Base-by-base conservation (phyloP, 257 asterid genomes). In the Solanum okadae region DNA sequence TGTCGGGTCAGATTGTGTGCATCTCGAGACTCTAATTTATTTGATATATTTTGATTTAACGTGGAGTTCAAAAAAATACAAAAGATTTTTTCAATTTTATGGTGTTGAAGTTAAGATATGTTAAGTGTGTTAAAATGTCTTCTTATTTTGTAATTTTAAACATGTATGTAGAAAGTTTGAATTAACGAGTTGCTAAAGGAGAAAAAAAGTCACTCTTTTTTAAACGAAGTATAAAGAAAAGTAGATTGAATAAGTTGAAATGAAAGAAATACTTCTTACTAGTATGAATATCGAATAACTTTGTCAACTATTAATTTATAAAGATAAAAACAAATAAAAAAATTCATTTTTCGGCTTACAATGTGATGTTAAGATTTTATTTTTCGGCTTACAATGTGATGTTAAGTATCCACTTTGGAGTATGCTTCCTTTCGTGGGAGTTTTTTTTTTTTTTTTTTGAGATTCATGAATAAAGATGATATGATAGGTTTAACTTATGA, bases 1-100 rank as follows among this genome's bases (percentile, higher is more conserved):
- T 0, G 0, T 67, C 20, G 34, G 1, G 5, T 6, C 10, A 27
- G 5, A 2, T 27, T 27, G 76, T 0, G 20, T 13, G 22, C 3
- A n/a, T 1, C 18, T 65, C 16, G 3, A 52, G 0, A 49, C 1
- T 15, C 0, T 52, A 52, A 5, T 0, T 52, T 52, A 0, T 46
- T 46, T 46, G 20, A 46, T 0, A 14, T 46, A 46, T 46, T 46
- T 46, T 0, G 1, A 46, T 46, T 46, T 46, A 46, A 46, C 2
- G 5, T 46, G 6, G 6, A 9, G 44, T 40, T 40, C 0, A 1
- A 40, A 40, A 40, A 40, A 40, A 40, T 40, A 40, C 12, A 40
- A 40, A 40, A 40, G 46, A 10, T 10, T 10, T 40, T 10, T 42
- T 3, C 1, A 11, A 49, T 49, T 49, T 49, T 15, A 0, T 2